phyloP scores from a whole-genome alignment of 495 filamentous ascomycete species.

The Apiosordaria backusii region DNA sequence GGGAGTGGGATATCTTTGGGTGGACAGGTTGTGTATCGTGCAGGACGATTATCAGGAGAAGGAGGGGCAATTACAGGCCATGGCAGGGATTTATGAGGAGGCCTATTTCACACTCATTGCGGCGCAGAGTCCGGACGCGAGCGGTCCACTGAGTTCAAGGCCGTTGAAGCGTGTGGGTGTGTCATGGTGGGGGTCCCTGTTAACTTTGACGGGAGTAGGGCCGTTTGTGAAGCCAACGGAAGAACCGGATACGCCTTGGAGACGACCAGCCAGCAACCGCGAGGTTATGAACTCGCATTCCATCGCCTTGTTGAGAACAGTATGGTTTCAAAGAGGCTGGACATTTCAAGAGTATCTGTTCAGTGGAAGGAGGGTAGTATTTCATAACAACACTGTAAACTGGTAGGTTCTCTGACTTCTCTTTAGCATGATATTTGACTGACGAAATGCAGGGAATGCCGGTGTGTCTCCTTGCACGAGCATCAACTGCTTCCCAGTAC shows the following conservation, averaged over 20 bases:
- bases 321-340: slow-evolving; percentile 23
- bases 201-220: neutral
- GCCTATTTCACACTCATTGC: slow-evolving; percentile 36
- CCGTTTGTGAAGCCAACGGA: neutral
- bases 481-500: neutral
- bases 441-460: slow-evolving; percentile 16
- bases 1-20: slow-evolving; percentile 31
- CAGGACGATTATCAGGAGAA: slow-evolving; percentile 32
- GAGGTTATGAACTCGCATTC: slow-evolving; percentile 16
- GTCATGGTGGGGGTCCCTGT: neutral
- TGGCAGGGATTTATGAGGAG: slow-evolving; percentile 36
- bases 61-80: slow-evolving; percentile 27
- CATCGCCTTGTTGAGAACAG: slow-evolving; percentile 10
- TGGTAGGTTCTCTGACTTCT: slow-evolving; percentile 9
- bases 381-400: slow-evolving; percentile 24
- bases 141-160: slow-evolving; percentile 9
- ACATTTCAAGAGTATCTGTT: slow-evolving; percentile 29
- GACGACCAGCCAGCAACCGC: neutral
- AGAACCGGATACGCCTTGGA: neutral
- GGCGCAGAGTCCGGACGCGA: slow-evolving; percentile 17
- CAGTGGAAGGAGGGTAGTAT: slow-evolving; percentile 19
- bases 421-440: neutral
- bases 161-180: neutral
- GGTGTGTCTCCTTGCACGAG: neutral
- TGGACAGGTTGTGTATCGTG: slow-evolving; percentile 37